Conservation (phyloP, 805 yeast genomes). For the Brettanomyces naardenensis region DNA sequence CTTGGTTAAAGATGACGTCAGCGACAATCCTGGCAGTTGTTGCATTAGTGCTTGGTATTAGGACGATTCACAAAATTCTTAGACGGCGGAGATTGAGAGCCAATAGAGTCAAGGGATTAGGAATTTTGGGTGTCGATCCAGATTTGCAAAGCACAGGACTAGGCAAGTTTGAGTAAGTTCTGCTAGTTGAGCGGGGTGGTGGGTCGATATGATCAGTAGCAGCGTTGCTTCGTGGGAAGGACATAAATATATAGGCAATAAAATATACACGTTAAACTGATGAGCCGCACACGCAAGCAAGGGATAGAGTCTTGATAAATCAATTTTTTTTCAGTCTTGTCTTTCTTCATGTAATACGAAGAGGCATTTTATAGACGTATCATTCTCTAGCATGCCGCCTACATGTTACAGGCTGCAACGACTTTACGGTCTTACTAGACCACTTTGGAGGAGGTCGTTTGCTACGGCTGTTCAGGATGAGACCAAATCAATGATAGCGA, state of each 20-base stretch:
- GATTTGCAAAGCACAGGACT: conserved; percentile 7
- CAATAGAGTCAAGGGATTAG: conserved; percentile 12
- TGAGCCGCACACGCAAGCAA: too few relatives aligned
- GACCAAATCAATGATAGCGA: conserved; percentile 4
- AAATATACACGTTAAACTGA: too few relatives aligned
- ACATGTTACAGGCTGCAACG: too few relatives aligned
- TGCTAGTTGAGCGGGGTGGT: too few relatives aligned
- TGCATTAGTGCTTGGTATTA: not conserved
- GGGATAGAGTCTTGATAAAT: too few relatives aligned
- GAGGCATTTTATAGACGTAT: too few relatives aligned
- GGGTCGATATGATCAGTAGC: too few relatives aligned
- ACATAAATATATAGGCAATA: not conserved
- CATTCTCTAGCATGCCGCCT: too few relatives aligned
- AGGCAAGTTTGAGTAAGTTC: conserved; percentile 6
- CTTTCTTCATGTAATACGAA: too few relatives aligned
- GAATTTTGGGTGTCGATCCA: conserved; percentile 12
- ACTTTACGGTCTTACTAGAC: too few relatives aligned
- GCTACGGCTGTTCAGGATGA: not conserved
- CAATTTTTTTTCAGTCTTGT: too few relatives aligned
- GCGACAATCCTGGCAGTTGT: not conserved
- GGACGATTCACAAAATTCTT: not conserved
- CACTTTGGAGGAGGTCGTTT: too few relatives aligned
- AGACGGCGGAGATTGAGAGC: not conserved
- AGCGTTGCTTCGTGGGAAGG: not conserved
- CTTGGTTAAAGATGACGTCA: conserved; percentile 1